These are phyloP conservation scores for Colletotrichum tropicale DNA, from an alignment of 2,329 filamentous ascomycete genomes.

Conservation along the genomic window DNA sequence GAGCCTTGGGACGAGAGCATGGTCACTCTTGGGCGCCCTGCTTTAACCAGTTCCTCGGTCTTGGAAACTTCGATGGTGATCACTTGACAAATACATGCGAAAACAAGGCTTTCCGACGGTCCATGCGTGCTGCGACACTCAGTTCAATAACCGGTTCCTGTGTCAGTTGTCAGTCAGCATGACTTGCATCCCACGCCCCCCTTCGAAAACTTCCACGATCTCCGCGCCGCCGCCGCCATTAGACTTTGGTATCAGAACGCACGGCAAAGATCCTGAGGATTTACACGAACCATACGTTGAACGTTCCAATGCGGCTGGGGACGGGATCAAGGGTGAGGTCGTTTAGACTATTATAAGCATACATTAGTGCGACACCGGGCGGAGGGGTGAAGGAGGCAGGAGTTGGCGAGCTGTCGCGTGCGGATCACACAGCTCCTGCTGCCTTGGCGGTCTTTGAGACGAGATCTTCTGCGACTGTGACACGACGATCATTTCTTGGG, in stretches of 20 bases:
- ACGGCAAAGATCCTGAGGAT: background rate
- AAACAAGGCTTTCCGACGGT: background rate
- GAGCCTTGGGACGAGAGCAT: background rate
- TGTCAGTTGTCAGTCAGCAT: background rate
- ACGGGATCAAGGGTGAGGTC: background rate
- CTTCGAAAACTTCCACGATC: background rate
- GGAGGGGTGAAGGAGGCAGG: background rate
- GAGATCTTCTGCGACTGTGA: slow-evolving; percentile 7
- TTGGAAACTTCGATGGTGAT: background rate
- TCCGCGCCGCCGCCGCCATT: background rate
- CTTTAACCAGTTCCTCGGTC: background rate
- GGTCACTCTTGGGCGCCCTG: background rate
- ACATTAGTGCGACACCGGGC: background rate
- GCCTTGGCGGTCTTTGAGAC: background rate
- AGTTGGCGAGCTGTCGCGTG: slow-evolving; percentile 10
- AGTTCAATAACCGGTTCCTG: background rate
- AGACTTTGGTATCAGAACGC: background rate
- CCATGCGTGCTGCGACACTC: background rate
- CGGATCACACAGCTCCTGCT: background rate
- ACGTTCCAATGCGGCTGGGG: background rate
- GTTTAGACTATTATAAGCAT: background rate
- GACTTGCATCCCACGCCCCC: background rate
- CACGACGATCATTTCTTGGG: background rate
- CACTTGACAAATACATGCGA: background rate
- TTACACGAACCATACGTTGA: background rate